Percentiles rank a stretch among this genome's conserved stretches.
Evolutionary conservation across 1,139 yeast species (phyloP).

Genomic region (Meyerozyma elateridarum): DNA sequence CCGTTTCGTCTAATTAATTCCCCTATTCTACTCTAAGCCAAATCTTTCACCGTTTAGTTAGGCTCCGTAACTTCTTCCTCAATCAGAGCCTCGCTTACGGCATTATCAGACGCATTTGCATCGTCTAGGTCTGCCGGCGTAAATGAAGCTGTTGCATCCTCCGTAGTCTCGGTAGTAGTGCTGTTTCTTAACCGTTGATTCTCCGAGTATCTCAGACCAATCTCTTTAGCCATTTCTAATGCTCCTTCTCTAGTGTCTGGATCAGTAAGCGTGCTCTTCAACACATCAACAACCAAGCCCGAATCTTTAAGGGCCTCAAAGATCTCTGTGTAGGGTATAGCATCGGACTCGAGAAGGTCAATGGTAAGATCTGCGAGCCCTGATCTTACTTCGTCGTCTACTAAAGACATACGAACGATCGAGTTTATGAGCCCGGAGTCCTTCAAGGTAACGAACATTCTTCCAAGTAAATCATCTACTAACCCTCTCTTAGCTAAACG

Average conservation of each 20-base stretch:
- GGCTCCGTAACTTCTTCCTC: too few species aligned
- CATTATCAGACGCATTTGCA: too few species aligned
- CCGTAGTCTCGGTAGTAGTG: too few species aligned
- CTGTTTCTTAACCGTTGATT: too few species aligned
- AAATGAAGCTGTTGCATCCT: too few species aligned
- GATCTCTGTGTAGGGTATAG: conserved; percentile 31
- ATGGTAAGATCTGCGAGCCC: conserved; percentile 22
- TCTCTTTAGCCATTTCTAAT: conserved; percentile 22
- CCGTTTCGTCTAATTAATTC: too few species aligned
- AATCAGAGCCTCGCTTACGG: too few species aligned
- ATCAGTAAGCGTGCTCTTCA: conserved; percentile 24
- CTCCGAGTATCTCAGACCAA: too few species aligned
- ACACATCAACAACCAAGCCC: conserved; percentile 28
- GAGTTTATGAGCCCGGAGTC: conserved; percentile 28
- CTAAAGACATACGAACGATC: conserved; percentile 24
- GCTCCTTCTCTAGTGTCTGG: conserved; percentile 27
- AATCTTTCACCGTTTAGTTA: too few species aligned
- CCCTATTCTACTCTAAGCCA: too few species aligned
- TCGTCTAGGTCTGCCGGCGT: too few species aligned
- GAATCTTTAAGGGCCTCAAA: conserved; percentile 28
- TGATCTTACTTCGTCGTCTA: conserved; percentile 27
- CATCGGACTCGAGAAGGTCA: conserved; percentile 25
- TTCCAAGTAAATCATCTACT: conserved; percentile 20
- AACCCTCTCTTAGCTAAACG: conserved; percentile 10
- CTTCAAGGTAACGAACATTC: conserved; percentile 25